A percentile compares a stretch with the other conserved stretches of the same genome.
Evolutionary conservation across 2,329 filamentous ascomycete species (phyloP).

Genomic region (Hypoxylon sp.): DNA sequence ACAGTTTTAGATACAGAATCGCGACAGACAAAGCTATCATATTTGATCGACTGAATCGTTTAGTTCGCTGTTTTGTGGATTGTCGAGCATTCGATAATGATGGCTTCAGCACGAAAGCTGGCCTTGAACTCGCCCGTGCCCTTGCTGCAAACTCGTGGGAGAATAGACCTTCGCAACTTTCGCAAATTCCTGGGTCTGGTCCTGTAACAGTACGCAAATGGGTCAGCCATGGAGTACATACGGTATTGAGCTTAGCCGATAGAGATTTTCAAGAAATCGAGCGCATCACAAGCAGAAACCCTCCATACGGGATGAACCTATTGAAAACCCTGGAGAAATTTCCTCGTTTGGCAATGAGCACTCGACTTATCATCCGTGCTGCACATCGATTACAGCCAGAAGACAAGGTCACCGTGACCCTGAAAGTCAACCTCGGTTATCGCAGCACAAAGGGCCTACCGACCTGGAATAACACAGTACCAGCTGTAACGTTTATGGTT

Average conservation of each 20-base stretch:
- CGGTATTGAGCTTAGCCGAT: slow-evolving; percentile 75
- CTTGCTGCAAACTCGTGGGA: slow-evolving; percentile 85
- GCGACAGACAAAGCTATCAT: slow-evolving; percentile 71
- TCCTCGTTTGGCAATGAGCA: slow-evolving; percentile 65
- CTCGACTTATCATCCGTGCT: slow-evolving; percentile 53
- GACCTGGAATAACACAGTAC: slow-evolving; percentile 71
- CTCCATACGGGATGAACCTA: slow-evolving; percentile 82
- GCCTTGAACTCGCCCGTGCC: slow-evolving; percentile 82
- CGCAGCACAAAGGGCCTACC: slow-evolving; percentile 72
- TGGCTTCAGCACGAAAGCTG: slow-evolving; percentile 73
- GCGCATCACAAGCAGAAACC: slow-evolving; percentile 79
- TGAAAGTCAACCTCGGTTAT: slow-evolving; percentile 77
- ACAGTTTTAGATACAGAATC: slow-evolving; percentile 67
- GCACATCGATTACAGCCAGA: slow-evolving; percentile 50
- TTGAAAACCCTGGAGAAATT: slow-evolving; percentile 75
- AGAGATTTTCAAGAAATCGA: slow-evolving; percentile 81
- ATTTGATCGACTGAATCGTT: slow-evolving; percentile 75
- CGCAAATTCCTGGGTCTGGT: slow-evolving; percentile 84
- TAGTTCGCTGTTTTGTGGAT: slow-evolving; percentile 81
- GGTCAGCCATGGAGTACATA: slow-evolving; percentile 75
- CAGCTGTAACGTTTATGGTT: slow-evolving; percentile 79
- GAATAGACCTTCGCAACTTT: slow-evolving; percentile 80
- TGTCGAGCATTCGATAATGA: slow-evolving; percentile 73
- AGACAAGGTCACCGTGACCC: slow-evolving; percentile 65
- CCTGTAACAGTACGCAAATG: slow-evolving; percentile 80